These are phyloP conservation scores for Penicillium sp. DNA, from an alignment of 2,329 filamentous ascomycete species.

Conservation along the genomic window DNA sequence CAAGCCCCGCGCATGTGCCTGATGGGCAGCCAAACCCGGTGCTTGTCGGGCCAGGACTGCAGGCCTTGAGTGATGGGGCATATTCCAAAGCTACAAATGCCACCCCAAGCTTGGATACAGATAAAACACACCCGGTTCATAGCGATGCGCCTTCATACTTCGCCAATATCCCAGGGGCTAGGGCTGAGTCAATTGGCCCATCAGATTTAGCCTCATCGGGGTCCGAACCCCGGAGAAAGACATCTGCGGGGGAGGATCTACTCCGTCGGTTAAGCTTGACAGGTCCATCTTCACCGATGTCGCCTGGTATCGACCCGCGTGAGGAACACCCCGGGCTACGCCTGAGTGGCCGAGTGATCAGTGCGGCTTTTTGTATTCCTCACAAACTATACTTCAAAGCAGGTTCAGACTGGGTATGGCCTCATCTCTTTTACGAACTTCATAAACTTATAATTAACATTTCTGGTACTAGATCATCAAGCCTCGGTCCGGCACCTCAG, in stretches of 20 bases:
- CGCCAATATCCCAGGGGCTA: constrained; percentile 28
- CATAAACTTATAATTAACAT: too few relatives aligned
- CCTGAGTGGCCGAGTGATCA: constrained; percentile 66
- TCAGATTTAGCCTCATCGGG: constrained; percentile 35
- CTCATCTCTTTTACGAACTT: too few relatives aligned
- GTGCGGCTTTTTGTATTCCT: constrained; percentile 66
- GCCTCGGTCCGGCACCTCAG: constrained; percentile 82
- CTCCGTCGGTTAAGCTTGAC: constrained; percentile 58
- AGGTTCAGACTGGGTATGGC: constrained; percentile 61
- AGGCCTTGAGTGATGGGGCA: constrained; percentile 30
- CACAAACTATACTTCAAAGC: constrained; percentile 60
- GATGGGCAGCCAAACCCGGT: constrained; percentile 36
- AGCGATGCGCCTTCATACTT: constrained; percentile 36
- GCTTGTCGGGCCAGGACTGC: constrained; percentile 33
- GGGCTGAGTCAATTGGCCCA: constrained; percentile 20
- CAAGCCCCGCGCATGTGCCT: constrained; percentile 28
- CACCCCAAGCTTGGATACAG: constrained; percentile 31
- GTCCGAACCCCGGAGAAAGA: constrained; percentile 49
- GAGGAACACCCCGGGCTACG: constrained; percentile 61
- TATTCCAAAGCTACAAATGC: constrained; percentile 34
- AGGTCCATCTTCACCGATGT: constrained; percentile 41
- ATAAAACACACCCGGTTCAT: constrained; percentile 22
- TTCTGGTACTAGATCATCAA: constrained; percentile 68
- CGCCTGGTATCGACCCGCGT: constrained; percentile 57
- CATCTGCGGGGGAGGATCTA: constrained; percentile 54